A percentile compares a stretch with the other conserved stretches of the same genome.
Conservation (phyloP, 2,329 filamentous ascomycete species). For the Ascochyta pisi region DNA sequence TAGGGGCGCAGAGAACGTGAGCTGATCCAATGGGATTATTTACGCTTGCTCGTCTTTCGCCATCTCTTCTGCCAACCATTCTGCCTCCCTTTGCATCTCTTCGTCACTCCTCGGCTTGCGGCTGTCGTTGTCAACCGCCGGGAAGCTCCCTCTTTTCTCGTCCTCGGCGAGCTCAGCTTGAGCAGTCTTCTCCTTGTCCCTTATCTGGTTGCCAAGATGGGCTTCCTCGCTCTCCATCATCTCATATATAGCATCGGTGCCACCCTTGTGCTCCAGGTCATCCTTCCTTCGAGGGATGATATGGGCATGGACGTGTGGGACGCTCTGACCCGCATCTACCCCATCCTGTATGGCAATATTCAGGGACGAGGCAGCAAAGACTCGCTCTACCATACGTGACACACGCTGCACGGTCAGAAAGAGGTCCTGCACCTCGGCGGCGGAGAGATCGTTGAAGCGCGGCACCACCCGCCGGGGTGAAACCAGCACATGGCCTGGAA, state of each 20-base stretch:
- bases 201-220: conserved; percentile 76
- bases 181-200: conserved; percentile 61
- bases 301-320: conserved; percentile 92
- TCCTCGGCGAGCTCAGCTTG: conserved; percentile 33
- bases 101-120: conserved; percentile 70
- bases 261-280: conserved; percentile 64
- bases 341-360: conserved; percentile 98
- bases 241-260: conserved; percentile 79
- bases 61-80: conserved; percentile 66
- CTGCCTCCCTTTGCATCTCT: conserved; percentile 83
- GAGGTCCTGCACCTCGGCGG: conserved; percentile 79
- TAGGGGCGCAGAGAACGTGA: too few species aligned
- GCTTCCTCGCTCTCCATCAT: conserved; percentile 84
- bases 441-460: conserved; percentile 76
- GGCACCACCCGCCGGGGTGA: conserved; percentile 74
- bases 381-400: conserved; percentile 73
- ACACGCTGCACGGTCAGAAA: conserved; percentile 87
- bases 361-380: conserved; percentile 74
- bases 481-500: conserved; percentile 91
- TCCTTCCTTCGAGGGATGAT: conserved; percentile 75
- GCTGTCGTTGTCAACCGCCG: conserved; percentile 70
- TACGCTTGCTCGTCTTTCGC: conserved; percentile 48
- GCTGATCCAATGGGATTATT: not conserved
- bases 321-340: conserved; percentile 86
- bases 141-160: conserved; percentile 63